Conservation (phyloP, 164 flowering plant genomes). For the Kalanchoe fedtschenkoi region DNA sequence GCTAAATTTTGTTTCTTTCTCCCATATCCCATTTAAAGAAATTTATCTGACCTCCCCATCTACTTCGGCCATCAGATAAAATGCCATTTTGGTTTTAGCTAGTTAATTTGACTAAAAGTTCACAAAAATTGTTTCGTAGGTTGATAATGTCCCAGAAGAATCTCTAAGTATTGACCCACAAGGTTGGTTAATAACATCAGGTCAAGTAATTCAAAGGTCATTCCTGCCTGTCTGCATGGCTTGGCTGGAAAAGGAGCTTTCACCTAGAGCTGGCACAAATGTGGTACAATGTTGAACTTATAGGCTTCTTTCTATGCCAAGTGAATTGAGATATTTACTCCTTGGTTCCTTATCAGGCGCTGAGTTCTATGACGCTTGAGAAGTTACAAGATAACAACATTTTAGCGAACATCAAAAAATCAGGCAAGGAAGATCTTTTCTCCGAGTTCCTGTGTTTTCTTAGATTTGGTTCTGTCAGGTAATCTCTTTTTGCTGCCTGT, state of each 20-base stretch:
- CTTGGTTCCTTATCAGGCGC: constrained; percentile 30
- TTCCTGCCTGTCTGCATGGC: constrained; percentile 33
- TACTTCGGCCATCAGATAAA: neutral
- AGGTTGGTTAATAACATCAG: constrained; percentile 26
- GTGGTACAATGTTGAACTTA: constrained; percentile 26
- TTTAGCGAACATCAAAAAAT: constrained; percentile 43
- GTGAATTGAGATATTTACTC: constrained; percentile 4
- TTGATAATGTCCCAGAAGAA: constrained; percentile 30
- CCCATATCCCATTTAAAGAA: neutral
- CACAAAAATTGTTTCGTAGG: constrained; percentile 36
- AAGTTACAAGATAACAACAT: constrained; percentile 46
- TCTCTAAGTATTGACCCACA: constrained; percentile 18
- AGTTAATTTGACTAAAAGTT: constrained; percentile 4
- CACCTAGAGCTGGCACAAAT: constrained; percentile 21
- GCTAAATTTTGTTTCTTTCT: neutral
- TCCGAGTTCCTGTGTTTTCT: constrained; percentile 62
- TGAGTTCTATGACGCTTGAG: constrained; percentile 28
- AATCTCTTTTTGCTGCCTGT: constrained; percentile 2
- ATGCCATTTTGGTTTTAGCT: neutral
- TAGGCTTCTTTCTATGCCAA: constrained; percentile 1
- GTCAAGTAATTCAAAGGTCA: constrained; percentile 33
- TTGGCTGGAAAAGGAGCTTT: constrained; percentile 72
- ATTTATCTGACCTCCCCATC: neutral
- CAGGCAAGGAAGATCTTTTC: constrained; percentile 83
- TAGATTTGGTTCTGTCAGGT: constrained; percentile 66